phyloP scores from a whole-genome alignment of 345 rosid species.

The Litchi chinensis region DNA sequence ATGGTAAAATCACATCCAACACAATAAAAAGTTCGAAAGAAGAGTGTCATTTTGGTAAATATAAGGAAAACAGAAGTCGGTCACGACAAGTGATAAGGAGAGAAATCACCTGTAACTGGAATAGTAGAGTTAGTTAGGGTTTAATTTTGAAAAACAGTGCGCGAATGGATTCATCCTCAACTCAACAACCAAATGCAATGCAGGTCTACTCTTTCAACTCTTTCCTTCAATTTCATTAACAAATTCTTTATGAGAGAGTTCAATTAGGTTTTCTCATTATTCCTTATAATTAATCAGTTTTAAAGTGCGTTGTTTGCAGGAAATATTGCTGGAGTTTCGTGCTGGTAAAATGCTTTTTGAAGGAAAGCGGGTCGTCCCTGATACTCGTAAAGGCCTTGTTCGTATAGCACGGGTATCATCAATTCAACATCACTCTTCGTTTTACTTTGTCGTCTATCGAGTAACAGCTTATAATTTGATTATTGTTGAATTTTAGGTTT shows the following conservation, averaged over 20 bases:
- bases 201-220: not conserved
- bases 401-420: slow-evolving; percentile 70
- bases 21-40: not conserved
- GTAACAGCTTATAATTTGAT: too few species aligned
- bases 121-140: not conserved
- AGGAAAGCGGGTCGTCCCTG: slow-evolving; percentile 84
- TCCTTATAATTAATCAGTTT: not conserved
- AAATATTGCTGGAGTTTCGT: slow-evolving; percentile 85
- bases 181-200: not conserved
- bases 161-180: not conserved
- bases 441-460: too few species aligned
- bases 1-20: too few species aligned
- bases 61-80: not conserved
- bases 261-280: not conserved
- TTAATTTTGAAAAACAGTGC: not conserved
- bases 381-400: slow-evolving; percentile 85
- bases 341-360: slow-evolving; percentile 93
- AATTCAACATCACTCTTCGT: not conserved
- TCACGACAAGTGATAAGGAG: not conserved
- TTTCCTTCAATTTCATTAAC: too few species aligned
- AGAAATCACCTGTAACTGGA: not conserved
- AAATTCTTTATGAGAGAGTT: too few species aligned
- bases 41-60: not conserved
- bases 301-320: slow-evolving; percentile 40
- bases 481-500: not conserved